A percentile compares a stretch with the other conserved stretches of the same genome.
These are phyloP conservation scores for Plasmodium reichenowi DNA, from an alignment of 169 alveolate species.

Conservation along the genomic window DNA sequence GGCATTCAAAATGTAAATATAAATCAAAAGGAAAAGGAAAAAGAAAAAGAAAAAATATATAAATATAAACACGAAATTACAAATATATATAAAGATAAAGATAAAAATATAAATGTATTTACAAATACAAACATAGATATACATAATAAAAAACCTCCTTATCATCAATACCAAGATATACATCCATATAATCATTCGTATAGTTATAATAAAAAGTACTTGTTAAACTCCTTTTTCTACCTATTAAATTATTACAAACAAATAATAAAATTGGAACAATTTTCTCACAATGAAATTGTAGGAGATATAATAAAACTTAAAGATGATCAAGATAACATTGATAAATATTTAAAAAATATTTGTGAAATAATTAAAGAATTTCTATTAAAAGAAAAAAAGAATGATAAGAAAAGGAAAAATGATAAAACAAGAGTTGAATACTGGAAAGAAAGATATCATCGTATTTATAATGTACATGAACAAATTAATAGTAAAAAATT, in stretches of 20 bases:
- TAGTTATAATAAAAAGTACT: slow-evolving; percentile 9
- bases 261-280: slow-evolving; percentile 63
- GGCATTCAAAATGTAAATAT: too few species aligned
- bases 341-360: slow-evolving; percentile 50
- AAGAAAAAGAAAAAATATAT: background rate
- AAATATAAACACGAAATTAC: background rate
- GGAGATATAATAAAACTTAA: slow-evolving; percentile 65
- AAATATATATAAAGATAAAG: background rate
- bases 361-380: slow-evolving; percentile 42
- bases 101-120: background rate
- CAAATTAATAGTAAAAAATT: slow-evolving; percentile 70
- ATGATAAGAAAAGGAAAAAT: slow-evolving; percentile 39
- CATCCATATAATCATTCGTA: too few species aligned
- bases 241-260: slow-evolving; percentile 59
- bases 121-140: background rate
- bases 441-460: slow-evolving; percentile 62
- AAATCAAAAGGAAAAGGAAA: background rate
- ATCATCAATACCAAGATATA: too few species aligned
- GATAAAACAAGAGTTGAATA: slow-evolving; percentile 61
- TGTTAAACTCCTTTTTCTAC: slow-evolving; percentile 39
- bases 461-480: slow-evolving; percentile 46
- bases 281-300: slow-evolving; percentile 33
- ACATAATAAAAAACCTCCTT: slow-evolving; percentile 13
- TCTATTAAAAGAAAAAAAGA: slow-evolving; percentile 50
- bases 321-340: slow-evolving; percentile 36